These are phyloP conservation scores for Picea abies DNA, from an alignment of 83 land plant genomes.

Conservation along the genomic window DNA sequence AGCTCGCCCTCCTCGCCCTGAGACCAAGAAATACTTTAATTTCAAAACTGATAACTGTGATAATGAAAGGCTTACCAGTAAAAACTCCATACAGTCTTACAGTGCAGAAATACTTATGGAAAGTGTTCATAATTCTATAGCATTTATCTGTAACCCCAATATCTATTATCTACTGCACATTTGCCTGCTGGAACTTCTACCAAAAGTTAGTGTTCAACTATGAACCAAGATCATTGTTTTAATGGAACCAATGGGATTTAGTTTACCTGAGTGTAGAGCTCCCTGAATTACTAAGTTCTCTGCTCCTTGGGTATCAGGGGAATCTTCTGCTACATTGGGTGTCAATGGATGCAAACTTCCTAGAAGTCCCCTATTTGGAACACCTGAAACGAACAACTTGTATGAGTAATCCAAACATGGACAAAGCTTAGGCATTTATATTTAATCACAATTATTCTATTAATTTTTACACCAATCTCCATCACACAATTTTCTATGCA, in stretches of 20 bases:
- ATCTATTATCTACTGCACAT: not conserved
- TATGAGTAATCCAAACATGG: constrained; percentile 2
- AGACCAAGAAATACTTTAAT: constrained; percentile 1
- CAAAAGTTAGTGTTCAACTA: not conserved
- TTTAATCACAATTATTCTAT: not conserved
- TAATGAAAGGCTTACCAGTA: not conserved
- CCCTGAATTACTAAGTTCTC: constrained; percentile 69
- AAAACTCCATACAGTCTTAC: not conserved
- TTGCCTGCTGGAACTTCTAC: not conserved
- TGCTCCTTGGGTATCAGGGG: constrained; percentile 39
- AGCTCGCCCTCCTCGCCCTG: constrained; percentile 47
- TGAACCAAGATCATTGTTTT: not conserved
- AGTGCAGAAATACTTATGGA: not conserved
- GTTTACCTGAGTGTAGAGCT: constrained; percentile 55
- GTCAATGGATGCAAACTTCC: constrained; percentile 61
- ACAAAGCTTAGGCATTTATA: not conserved
- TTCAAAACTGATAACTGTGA: not conserved
- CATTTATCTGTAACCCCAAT: not conserved
- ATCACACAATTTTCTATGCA: not conserved
- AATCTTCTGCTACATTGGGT: constrained; percentile 56
- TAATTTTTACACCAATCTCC: not conserved
- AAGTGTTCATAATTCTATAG: not conserved
- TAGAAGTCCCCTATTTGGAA: constrained; percentile 29
- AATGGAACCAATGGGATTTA: not conserved
- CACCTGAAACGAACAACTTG: constrained; percentile 20